A percentile compares a stretch with the other conserved stretches of the same genome.
Evolutionary conservation across 2,329 filamentous ascomycete species (phyloP).

Genomic region (Colletotrichum scovillei): DNA sequence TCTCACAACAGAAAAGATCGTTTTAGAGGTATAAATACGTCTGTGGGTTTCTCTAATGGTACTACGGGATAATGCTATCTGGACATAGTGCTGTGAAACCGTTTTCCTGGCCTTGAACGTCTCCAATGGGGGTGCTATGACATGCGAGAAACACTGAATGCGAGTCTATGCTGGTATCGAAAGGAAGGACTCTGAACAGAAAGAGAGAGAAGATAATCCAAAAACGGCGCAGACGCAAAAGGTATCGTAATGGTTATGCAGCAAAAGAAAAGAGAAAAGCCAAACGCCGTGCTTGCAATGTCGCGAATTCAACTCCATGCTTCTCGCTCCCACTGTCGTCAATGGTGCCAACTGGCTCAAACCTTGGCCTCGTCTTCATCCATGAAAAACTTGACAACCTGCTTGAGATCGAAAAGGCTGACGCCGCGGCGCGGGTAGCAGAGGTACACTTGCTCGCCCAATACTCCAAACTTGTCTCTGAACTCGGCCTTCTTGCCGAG

Average conservation of each 20-base stretch:
- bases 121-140: background rate
- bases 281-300: background rate
- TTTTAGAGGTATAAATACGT: background rate
- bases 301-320: background rate
- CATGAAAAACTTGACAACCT: slow-evolving; percentile 92
- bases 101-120: too few relatives aligned
- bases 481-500: slow-evolving; percentile 89
- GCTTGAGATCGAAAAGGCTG: slow-evolving; percentile 82
- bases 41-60: background rate
- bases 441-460: slow-evolving; percentile 87
- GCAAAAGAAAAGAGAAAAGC: background rate
- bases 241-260: slow-evolving; percentile 8
- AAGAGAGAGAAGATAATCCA: background rate
- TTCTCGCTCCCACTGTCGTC: background rate
- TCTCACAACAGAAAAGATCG: background rate
- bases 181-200: background rate
- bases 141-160: background rate
- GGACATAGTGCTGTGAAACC: background rate
- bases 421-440: slow-evolving; percentile 90
- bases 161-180: slow-evolving; percentile 26
- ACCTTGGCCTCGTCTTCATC: slow-evolving; percentile 58
- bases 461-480: slow-evolving; percentile 87
- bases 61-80: too few relatives aligned
- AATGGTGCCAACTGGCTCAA: background rate
- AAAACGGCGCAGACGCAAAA: background rate